A percentile compares a stretch with the other conserved stretches of the same genome.
These are phyloP conservation scores for Lodderomyces margitis DNA, from an alignment of 1,139 yeast species.

Conservation along the genomic window DNA sequence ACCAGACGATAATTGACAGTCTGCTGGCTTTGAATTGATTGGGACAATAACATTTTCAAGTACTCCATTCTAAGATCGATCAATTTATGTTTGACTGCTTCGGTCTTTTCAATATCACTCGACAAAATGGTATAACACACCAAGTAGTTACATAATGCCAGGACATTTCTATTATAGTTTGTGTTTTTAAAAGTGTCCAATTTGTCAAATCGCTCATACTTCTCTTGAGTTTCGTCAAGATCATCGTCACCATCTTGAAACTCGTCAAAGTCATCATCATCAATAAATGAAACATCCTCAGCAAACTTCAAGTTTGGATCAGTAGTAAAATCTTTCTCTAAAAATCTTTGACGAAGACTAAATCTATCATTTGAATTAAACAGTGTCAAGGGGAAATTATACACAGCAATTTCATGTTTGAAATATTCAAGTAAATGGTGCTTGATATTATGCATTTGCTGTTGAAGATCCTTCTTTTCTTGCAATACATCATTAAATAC, in stretches of 20 bases:
- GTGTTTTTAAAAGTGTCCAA: constrained; percentile 8
- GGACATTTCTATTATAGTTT: constrained; percentile 13
- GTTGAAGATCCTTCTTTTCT: constrained; percentile 16
- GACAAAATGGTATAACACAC: constrained; percentile 33
- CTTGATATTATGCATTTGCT: constrained; percentile 25
- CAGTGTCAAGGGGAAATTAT: constrained; percentile 16
- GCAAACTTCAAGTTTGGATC: constrained; percentile 4
- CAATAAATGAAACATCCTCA: constrained; percentile 10
- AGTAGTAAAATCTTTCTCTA: constrained; percentile 11
- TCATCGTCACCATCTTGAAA: constrained; percentile 18
- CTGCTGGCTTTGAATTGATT: constrained; percentile 8
- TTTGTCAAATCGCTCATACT: constrained; percentile 12
- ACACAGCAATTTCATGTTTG: constrained; percentile 27
- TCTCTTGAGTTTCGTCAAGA: constrained; percentile 17
- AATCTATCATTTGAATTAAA: constrained; percentile 18
- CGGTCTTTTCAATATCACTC: constrained; percentile 9
- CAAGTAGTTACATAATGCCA: constrained; percentile 36
- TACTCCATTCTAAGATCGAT: constrained; percentile 25
- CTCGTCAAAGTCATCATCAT: constrained; percentile 15
- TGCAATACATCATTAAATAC: constrained; percentile 24
- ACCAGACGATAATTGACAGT: constrained; percentile 27
- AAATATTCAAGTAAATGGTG: constrained; percentile 24
- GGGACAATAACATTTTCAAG: constrained; percentile 18
- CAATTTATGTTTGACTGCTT: constrained; percentile 23
- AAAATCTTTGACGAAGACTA: constrained; percentile 17